Evolutionary conservation across 208 protist genomes (phyloP).

Genomic region (Wallacemonas sp.): DNA sequence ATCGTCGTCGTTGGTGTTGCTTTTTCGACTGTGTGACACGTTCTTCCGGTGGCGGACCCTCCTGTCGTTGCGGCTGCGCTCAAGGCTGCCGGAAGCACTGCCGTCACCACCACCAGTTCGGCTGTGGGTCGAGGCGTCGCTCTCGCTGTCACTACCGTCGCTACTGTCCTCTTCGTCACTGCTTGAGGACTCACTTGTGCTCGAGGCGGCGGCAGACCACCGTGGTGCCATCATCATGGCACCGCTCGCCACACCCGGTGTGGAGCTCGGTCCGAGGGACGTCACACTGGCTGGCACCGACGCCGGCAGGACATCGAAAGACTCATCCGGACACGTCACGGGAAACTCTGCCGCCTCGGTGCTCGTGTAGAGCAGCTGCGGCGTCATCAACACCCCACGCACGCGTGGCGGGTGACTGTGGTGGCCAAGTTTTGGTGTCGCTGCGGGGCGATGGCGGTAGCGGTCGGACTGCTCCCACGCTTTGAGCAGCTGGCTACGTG

Average conservation of each 20-base stretch:
- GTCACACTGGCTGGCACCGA: neutral
- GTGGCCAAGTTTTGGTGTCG: neutral
- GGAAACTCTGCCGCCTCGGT: neutral
- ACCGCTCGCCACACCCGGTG: neutral
- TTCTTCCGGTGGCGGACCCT: no score
- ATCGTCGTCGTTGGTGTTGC: neutral
- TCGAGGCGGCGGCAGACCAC: neutral
- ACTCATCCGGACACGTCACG: neutral
- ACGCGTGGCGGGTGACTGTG: neutral
- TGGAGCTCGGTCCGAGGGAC: neutral
- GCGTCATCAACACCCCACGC: neutral
- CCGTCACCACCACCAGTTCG: no score
- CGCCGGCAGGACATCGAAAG: neutral
- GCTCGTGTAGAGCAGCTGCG: neutral
- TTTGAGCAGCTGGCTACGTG: slow-evolving; percentile 41
- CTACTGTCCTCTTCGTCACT: neutral
- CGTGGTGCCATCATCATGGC: neutral
- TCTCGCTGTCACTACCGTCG: neutral
- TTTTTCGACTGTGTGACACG: no score
- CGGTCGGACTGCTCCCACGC: slow-evolving; percentile 60
- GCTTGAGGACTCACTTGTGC: neutral
- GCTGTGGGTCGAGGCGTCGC: no score
- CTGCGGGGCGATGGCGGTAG: slow-evolving; percentile 23
- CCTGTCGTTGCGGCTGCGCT: no score
- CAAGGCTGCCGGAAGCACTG: no score